These are phyloP conservation scores for Ehretia macrophylla DNA, from an alignment of 257 asterid genomes.

Conservation along the genomic window DNA sequence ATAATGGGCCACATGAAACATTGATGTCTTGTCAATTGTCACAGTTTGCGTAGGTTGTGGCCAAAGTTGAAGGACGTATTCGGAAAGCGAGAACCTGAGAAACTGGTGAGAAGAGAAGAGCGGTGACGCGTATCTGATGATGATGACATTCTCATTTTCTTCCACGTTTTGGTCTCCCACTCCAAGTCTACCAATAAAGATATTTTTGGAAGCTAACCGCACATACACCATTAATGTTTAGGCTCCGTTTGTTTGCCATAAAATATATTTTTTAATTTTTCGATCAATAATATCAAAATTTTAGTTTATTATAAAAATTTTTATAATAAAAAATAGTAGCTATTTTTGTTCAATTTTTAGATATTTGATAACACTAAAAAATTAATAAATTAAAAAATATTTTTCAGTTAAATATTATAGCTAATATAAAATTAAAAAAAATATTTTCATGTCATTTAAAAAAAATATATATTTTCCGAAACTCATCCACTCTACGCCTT, in stretches of 20 bases:
- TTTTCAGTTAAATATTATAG: no score
- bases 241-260: not conserved
- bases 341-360: no score
- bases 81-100: not conserved
- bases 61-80: not conserved
- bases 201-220: constrained; percentile 8
- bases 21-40: not conserved
- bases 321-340: no score
- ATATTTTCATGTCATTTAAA: no score
- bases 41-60: not conserved
- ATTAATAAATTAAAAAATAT: no score
- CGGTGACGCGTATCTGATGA: not conserved
- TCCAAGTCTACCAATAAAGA: not conserved
- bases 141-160: not conserved
- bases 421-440: no score
- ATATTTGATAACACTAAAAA: no score
- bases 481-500: no score
- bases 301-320: no score
- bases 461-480: no score
- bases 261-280: constrained; percentile 4
- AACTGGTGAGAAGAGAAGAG: no score
- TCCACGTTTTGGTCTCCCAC: constrained; percentile 10
- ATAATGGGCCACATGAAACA: not conserved
- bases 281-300: no score
- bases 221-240: not conserved